phyloP scores from a whole-genome alignment of 176 grass and related monocot genomes.

The Chloris gayana region DNA sequence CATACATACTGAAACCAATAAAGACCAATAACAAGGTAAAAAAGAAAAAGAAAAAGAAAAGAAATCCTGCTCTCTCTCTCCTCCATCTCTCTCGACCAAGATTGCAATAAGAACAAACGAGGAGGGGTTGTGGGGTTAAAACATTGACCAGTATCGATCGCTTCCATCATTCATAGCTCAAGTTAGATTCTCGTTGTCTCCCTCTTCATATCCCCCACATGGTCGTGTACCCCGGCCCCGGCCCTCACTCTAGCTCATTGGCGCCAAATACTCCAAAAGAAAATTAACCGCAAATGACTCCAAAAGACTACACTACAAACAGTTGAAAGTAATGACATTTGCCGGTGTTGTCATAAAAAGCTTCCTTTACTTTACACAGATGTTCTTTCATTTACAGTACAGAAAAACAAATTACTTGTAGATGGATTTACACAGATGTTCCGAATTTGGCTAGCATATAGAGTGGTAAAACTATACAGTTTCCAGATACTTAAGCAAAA shows the following conservation, averaged over 20 bases:
- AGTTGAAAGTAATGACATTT: constrained; percentile 43
- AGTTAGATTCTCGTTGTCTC: constrained; percentile 99
- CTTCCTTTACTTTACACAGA: constrained; percentile 32
- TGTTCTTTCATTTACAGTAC: constrained; percentile 30
- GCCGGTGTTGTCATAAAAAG: constrained; percentile 35
- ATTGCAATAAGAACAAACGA: constrained; percentile 75
- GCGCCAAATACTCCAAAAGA: constrained; percentile 36
- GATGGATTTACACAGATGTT: too few relatives aligned
- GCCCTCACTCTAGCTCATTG: constrained; percentile 29
- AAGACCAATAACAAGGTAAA: background rate
- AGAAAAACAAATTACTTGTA: background rate
- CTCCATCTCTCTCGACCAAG: constrained; percentile 32
- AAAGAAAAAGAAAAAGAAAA: background rate
- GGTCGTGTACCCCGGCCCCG: constrained; percentile 53
- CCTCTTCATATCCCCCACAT: constrained; percentile 85
- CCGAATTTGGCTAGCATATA: too few relatives aligned
- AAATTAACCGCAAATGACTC: constrained; percentile 33
- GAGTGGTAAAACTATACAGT: too few relatives aligned
- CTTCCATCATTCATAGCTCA: constrained; percentile 86
- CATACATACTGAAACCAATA: background rate
- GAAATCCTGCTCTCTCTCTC: background rate
- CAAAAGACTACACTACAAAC: constrained; percentile 40
- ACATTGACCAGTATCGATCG: constrained; percentile 80
- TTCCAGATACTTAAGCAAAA: too few relatives aligned
- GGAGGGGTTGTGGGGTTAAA: constrained; percentile 65